Percentiles rank a stretch among this genome's conserved stretches.
phyloP scores from a whole-genome alignment of 202 grass and related monocot species.

The Panicum virgatum region DNA sequence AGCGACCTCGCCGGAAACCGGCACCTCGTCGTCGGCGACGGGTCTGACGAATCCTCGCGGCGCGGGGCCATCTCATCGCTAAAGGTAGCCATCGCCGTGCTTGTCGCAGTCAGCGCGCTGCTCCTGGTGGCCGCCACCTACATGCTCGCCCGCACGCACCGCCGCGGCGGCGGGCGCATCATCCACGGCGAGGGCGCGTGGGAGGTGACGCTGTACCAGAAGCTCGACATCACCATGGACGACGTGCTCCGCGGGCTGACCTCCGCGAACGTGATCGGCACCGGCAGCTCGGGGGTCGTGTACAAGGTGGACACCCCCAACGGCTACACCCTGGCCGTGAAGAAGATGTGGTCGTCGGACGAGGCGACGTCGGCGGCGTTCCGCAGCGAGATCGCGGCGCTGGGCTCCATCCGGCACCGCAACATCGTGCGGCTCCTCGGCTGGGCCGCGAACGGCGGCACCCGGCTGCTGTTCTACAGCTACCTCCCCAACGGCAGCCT shows the following conservation, averaged over 20 bases:
- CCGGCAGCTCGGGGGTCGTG: slow-evolving; percentile 85
- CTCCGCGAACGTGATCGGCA: slow-evolving; percentile 82
- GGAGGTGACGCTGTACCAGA: slow-evolving; percentile 98
- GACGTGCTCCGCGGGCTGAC: slow-evolving; percentile 79
- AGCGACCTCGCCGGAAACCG: slow-evolving; percentile 82
- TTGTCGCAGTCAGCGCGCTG: slow-evolving; percentile 59
- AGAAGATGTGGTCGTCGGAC: slow-evolving; percentile 92
- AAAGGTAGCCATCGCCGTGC: slow-evolving; percentile 72
- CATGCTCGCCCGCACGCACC: slow-evolving; percentile 53
- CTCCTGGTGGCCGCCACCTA: slow-evolving; percentile 66
- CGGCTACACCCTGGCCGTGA: slow-evolving; percentile 75
- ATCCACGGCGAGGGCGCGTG: slow-evolving; percentile 46
- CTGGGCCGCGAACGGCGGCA: slow-evolving; percentile 71
- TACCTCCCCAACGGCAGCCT: slow-evolving; percentile 90
- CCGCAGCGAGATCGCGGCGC: slow-evolving; percentile 80
- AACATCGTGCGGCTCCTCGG: slow-evolving; percentile 92
- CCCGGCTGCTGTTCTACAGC: slow-evolving; percentile 79
- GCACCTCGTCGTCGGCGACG: slow-evolving; percentile 51
- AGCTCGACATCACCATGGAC: slow-evolving; percentile 79
- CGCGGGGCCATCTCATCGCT: slow-evolving; percentile 46
- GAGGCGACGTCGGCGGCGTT: slow-evolving; percentile 55
- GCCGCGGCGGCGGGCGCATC: not conserved
- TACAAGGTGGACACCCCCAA: slow-evolving; percentile 76
- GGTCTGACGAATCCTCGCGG: slow-evolving; percentile 34
- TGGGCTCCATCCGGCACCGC: slow-evolving; percentile 89